These are phyloP conservation scores for Saccharomyces paradoxus DNA, from an alignment of 805 yeast genomes.

Conservation along the genomic window DNA sequence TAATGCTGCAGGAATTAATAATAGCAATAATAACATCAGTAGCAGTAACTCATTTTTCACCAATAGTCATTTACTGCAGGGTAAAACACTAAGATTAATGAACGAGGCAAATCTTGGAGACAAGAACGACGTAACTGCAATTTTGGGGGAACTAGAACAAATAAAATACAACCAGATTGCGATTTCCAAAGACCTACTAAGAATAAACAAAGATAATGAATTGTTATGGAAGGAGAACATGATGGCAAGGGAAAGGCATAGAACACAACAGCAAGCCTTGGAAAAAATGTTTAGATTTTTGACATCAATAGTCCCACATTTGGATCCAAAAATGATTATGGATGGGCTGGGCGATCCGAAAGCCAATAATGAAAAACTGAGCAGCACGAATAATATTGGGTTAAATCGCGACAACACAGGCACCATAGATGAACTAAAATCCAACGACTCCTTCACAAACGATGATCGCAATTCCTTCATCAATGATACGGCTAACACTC, in stretches of 20 bases:
- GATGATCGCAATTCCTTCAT: neutral
- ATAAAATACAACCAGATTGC: conserved; percentile 71
- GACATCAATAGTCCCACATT: conserved; percentile 49
- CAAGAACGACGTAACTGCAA: conserved; percentile 8
- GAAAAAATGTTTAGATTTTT: conserved; percentile 81
- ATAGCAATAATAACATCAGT: conserved; percentile 2
- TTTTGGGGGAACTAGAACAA: conserved; percentile 64
- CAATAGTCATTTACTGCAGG: neutral
- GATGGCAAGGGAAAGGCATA: conserved; percentile 74
- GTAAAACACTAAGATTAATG: conserved; percentile 7
- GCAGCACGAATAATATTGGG: neutral
- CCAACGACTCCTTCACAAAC: neutral
- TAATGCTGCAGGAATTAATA: neutral
- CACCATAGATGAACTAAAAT: neutral
- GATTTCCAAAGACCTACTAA: conserved; percentile 73
- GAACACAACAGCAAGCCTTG: conserved; percentile 77
- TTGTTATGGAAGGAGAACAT: conserved; percentile 85
- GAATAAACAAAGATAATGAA: conserved; percentile 83
- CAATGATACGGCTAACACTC: neutral
- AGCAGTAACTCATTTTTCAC: neutral
- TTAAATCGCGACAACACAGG: neutral
- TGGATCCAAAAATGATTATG: conserved; percentile 25
- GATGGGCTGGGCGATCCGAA: conserved; percentile 9
- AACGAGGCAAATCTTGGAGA: conserved; percentile 10
- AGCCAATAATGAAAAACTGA: neutral